Conservation (phyloP, 306 rosid genomes). For the Delonix regia region DNA sequence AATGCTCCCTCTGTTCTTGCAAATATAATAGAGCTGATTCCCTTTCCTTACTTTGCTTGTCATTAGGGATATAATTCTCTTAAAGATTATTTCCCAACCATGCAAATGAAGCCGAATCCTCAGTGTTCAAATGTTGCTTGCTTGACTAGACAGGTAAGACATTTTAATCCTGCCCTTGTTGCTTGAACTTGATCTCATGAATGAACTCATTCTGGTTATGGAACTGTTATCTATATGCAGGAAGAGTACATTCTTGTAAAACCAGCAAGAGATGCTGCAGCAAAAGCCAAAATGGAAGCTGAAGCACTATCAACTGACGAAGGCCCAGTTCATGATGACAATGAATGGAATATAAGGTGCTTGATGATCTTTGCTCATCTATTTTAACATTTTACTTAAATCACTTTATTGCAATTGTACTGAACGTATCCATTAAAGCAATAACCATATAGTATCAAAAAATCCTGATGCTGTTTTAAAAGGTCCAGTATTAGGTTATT, state of each 20-base stretch:
- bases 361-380: constrained; percentile 27
- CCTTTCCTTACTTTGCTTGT: constrained; percentile 32
- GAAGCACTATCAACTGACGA: constrained; percentile 59
- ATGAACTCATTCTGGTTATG: constrained; percentile 5
- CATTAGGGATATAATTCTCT: constrained; percentile 95
- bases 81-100: constrained; percentile 93
- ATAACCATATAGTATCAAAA: constrained; percentile 1
- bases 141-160: constrained; percentile 75
- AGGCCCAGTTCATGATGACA: constrained; percentile 76
- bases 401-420: constrained; percentile 14
- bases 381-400: background rate
- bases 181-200: constrained; percentile 20
- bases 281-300: constrained; percentile 79
- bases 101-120: constrained; percentile 99
- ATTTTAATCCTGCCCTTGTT: constrained; percentile 29
- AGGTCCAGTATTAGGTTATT: background rate
- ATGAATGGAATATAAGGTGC: constrained; percentile 99
- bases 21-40: constrained; percentile 10
- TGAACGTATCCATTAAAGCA: constrained; percentile 13
- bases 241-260: constrained; percentile 68
- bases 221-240: constrained; percentile 50
- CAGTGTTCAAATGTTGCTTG: constrained; percentile 93
- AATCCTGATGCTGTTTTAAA: background rate
- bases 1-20: constrained; percentile 9
- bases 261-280: constrained; percentile 93